Evolutionary conservation across 176 grass and related monocot species (phyloP).

Genomic region (Pontederia paniculata): DNA sequence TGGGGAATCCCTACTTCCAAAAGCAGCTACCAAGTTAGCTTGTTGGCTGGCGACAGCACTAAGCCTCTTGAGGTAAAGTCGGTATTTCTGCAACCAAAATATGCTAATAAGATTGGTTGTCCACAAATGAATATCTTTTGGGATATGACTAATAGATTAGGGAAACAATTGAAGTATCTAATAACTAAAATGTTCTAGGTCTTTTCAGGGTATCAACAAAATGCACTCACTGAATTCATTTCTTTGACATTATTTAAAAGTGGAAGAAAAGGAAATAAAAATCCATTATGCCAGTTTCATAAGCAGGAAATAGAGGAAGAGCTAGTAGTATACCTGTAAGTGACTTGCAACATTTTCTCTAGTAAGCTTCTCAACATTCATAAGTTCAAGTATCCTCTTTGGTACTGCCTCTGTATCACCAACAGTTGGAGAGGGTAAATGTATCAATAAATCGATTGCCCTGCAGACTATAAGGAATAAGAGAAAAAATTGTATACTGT

Average conservation of each 20-base stretch:
- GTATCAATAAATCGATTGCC: neutral
- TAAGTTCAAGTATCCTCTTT: conserved; percentile 93
- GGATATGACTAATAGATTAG: neutral
- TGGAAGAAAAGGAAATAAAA: neutral
- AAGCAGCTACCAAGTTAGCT: conserved; percentile 69
- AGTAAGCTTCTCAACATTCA: conserved; percentile 94
- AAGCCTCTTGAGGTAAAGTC: conserved; percentile 81
- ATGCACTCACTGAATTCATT: neutral
- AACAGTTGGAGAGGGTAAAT: conserved; percentile 4
- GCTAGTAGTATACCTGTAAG: conserved; percentile 50
- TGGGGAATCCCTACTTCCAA: conserved; percentile 60
- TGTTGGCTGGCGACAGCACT: conserved; percentile 79
- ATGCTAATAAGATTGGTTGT: neutral
- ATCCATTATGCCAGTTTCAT: neutral
- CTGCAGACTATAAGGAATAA: neutral
- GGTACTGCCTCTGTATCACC: conserved; percentile 76
- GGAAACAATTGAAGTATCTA: neutral
- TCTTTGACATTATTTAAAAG: neutral
- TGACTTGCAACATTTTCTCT: conserved; percentile 98
- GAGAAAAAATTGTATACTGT: neutral
- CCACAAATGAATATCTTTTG: neutral
- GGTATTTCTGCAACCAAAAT: conserved; percentile 78
- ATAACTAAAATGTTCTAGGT: no score
- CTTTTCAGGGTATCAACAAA: neutral
- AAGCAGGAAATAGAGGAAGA: neutral